A percentile compares a stretch with the other conserved stretches of the same genome.
phyloP scores from a whole-genome alignment of 306 rosid species.

The Quercus agrifolia region DNA sequence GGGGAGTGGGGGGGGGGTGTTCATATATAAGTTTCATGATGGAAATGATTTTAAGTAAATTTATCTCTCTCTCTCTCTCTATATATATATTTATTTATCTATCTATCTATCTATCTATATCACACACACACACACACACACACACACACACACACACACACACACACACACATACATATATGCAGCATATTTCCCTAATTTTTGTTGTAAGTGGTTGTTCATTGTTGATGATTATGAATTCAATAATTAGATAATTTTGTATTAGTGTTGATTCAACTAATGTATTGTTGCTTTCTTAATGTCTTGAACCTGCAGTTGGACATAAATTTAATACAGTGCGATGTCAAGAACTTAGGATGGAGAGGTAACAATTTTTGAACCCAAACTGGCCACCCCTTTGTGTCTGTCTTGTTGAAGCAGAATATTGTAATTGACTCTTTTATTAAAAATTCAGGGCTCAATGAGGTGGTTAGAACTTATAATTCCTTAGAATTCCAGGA shows the following conservation, averaged over 20 bases:
- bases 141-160: too few relatives aligned
- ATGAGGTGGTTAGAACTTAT: neutral
- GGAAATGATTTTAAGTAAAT: neutral
- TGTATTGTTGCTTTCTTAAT: constrained; percentile 27
- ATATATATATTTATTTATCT: too few relatives aligned
- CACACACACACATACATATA: too few relatives aligned
- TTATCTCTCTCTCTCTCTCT: neutral
- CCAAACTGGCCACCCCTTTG: neutral
- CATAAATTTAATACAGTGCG: constrained; percentile 69
- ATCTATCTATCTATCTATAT: too few relatives aligned
- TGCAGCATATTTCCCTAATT: neutral
- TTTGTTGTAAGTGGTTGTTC: neutral
- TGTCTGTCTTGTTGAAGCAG: constrained; percentile 10
- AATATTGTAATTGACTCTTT: neutral
- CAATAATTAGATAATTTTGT: constrained; percentile 18
- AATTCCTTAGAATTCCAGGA: neutral
- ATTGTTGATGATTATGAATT: neutral
- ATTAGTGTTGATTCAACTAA: constrained; percentile 18
- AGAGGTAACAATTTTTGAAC: constrained; percentile 51
- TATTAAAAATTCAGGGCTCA: neutral
- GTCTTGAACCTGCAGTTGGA: constrained; percentile 64
- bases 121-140: too few relatives aligned
- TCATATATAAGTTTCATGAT: neutral
- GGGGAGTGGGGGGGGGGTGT: too few relatives aligned
- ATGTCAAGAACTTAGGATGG: constrained; percentile 57